Conservation (phyloP, 768 basidiomycete species). For the Boletellus sp. region DNA sequence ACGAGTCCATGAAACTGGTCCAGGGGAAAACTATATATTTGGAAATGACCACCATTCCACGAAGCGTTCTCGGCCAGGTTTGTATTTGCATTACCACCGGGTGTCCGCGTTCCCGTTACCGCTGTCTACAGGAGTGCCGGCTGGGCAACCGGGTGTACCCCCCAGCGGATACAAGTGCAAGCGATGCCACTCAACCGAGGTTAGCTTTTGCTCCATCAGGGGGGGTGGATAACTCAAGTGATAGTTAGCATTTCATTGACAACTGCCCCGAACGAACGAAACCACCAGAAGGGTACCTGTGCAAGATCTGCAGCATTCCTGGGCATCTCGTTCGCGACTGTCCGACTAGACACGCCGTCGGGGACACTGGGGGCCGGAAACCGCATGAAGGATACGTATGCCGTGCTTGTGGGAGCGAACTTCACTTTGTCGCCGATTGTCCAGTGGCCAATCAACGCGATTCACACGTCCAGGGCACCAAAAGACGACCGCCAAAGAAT, state of each 20-base stretch:
- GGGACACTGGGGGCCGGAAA: conserved; percentile 80
- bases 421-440: conserved; percentile 88
- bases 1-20: conserved; percentile 45
- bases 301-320: conserved; percentile 81
- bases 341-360: conserved; percentile 70
- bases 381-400: conserved; percentile 87
- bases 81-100: conserved; percentile 13
- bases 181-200: conserved; percentile 74
- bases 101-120: background rate
- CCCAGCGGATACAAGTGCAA: conserved; percentile 74
- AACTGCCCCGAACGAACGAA: conserved; percentile 71
- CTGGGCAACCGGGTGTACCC: conserved; percentile 51
- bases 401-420: conserved; percentile 83
- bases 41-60: conserved; percentile 53
- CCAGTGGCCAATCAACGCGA: conserved; percentile 57
- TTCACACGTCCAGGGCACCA: conserved; percentile 28
- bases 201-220: conserved; percentile 27
- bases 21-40: conserved; percentile 66
- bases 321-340: conserved; percentile 90
- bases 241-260: conserved; percentile 65
- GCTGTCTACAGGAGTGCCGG: conserved; percentile 12
- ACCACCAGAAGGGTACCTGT: conserved; percentile 83
- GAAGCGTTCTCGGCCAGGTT: conserved; percentile 59
- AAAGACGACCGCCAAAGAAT: conserved; percentile 63
- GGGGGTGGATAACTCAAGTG: conserved; percentile 2